phyloP scores from a whole-genome alignment of 805 yeast genomes.

The Cyberlindnera maclurae region DNA sequence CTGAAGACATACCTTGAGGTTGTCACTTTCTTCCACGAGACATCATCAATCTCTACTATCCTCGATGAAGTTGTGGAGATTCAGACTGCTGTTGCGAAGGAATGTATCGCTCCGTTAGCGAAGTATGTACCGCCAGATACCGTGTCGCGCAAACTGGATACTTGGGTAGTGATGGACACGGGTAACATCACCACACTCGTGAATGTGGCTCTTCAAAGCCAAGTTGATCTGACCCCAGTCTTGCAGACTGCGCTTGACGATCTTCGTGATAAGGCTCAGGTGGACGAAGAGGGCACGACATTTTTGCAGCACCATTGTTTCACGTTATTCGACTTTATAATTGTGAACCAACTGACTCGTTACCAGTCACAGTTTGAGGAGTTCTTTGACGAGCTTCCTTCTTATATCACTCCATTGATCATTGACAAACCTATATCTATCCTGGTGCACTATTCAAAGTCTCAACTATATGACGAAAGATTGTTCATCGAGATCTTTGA shows the following conservation, averaged over 20 bases:
- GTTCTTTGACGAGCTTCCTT: constrained; percentile 30
- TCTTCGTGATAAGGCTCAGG: constrained; percentile 13
- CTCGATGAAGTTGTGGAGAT: constrained; percentile 15
- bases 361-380: constrained; percentile 24
- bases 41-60: constrained; percentile 3
- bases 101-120: constrained; percentile 18
- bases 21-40: constrained; percentile 4
- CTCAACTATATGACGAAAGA: constrained; percentile 15
- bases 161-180: constrained; percentile 1
- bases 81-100: constrained; percentile 11
- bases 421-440: constrained; percentile 28
- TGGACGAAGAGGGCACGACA: constrained; percentile 16
- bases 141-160: constrained; percentile 3
- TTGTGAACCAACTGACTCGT: constrained; percentile 18
- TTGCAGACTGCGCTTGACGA: constrained; percentile 16
- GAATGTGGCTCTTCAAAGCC: constrained; percentile 5
- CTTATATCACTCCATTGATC: constrained; percentile 24
- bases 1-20: constrained; percentile 24
- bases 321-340: constrained; percentile 21
- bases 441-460: constrained; percentile 27
- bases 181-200: constrained; percentile 10
- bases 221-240: constrained; percentile 9
- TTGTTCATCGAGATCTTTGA: constrained; percentile 27
- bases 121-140: constrained; percentile 12
- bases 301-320: constrained; percentile 21